Conservation (phyloP, 345 rosid species). For the Citrus cavaleriei region DNA sequence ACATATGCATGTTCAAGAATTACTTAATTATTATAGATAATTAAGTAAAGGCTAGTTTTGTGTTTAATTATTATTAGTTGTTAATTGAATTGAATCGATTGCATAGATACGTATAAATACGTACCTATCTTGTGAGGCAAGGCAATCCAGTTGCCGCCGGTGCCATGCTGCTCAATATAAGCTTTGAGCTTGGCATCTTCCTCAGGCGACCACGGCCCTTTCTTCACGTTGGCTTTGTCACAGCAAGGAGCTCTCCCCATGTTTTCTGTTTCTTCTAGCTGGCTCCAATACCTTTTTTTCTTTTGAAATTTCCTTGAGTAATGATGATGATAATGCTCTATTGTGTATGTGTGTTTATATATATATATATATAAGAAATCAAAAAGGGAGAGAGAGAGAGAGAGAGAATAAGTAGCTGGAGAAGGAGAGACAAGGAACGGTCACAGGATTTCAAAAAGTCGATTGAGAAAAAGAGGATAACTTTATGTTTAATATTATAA, state of each 20-base stretch:
- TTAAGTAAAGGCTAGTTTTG: neutral
- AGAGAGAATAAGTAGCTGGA: slow-evolving; percentile 53
- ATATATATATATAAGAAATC: slow-evolving; percentile 8
- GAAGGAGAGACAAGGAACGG: slow-evolving; percentile 44
- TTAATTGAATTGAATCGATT: too few species aligned
- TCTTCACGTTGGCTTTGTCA: slow-evolving; percentile 84
- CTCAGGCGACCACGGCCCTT: slow-evolving; percentile 93
- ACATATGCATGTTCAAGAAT: neutral
- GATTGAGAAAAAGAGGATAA: slow-evolving; percentile 20
- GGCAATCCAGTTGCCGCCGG: slow-evolving; percentile 88
- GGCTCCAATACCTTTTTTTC: neutral
- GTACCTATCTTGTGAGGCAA: slow-evolving; percentile 75
- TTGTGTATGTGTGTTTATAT: too few species aligned
- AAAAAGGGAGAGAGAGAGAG: slow-evolving; percentile 12
- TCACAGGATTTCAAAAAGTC: slow-evolving; percentile 43
- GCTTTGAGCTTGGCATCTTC: slow-evolving; percentile 80
- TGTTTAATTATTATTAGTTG: too few species aligned
- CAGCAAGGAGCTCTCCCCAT: slow-evolving; percentile 97
- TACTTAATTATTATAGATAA: neutral
- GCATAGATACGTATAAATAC: neutral
- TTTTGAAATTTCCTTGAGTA: slow-evolving; percentile 7
- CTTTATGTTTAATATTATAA: slow-evolving; percentile 28
- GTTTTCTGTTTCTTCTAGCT: slow-evolving; percentile 4
- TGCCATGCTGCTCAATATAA: slow-evolving; percentile 66
- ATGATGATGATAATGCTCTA: slow-evolving; percentile 27